A percentile compares a stretch with the other conserved stretches of the same genome.
phyloP scores from a whole-genome alignment of 805 yeast genomes.

The Sugiyamaella americana region DNA sequence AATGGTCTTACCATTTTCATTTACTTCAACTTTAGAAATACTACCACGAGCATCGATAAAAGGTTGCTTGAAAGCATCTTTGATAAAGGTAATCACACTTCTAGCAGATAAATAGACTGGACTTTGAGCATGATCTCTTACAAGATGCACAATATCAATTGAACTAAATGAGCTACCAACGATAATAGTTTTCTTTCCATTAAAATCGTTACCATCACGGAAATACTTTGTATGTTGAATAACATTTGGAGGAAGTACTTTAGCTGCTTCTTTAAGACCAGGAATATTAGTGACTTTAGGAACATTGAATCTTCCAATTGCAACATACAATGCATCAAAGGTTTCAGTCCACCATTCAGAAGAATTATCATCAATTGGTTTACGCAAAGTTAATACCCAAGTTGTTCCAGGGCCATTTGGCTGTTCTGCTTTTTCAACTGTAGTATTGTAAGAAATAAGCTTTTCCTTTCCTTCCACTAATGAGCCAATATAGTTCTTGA shows the following conservation, averaged over 20 bases:
- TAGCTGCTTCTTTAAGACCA: slow-evolving; percentile 41
- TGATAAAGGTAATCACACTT: slow-evolving; percentile 3
- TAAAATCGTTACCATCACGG: slow-evolving; percentile 41
- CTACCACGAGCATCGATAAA: slow-evolving; percentile 12
- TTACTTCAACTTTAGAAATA: slow-evolving; percentile 4
- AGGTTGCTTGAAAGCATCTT: slow-evolving; percentile 13
- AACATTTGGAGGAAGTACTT: slow-evolving; percentile 35
- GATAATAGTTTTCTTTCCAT: slow-evolving; percentile 44
- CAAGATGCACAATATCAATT: slow-evolving; percentile 56
- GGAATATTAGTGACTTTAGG: slow-evolving; percentile 51
- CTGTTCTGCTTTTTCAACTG: slow-evolving; percentile 28
- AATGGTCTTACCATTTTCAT: slow-evolving; percentile 3
- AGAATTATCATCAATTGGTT: neutral
- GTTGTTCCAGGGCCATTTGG: slow-evolving; percentile 22
- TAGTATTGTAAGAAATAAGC: slow-evolving; percentile 28
- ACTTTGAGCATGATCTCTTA: slow-evolving; percentile 14
- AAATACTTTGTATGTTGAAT: slow-evolving; percentile 53
- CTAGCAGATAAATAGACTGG: slow-evolving; percentile 11
- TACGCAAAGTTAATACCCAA: slow-evolving; percentile 30
- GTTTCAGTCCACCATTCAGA: slow-evolving; percentile 29
- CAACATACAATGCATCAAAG: slow-evolving; percentile 56
- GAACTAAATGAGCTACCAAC: slow-evolving; percentile 75
- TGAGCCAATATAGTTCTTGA: slow-evolving; percentile 5
- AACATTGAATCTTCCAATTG: slow-evolving; percentile 55
- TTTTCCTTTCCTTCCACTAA: slow-evolving; percentile 5